Percentiles rank a stretch among this genome's conserved stretches.
phyloP scores from a whole-genome alignment of 441 rosid genomes.

The Metrosideros polymorpha region DNA sequence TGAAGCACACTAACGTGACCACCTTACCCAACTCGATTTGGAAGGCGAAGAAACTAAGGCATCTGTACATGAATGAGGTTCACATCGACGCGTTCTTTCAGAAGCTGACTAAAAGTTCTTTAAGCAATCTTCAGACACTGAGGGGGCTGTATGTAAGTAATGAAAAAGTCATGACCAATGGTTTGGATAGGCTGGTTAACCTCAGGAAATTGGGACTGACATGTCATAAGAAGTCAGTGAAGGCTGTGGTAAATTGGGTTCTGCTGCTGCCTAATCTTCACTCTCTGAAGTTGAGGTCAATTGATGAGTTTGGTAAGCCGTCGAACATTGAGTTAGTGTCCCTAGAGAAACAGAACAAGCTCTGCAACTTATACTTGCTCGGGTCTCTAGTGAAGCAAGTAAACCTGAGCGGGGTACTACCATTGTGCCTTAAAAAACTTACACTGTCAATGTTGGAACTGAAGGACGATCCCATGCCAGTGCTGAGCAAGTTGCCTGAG shows the following conservation, averaged over 20 bases:
- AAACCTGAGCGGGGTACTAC: not conserved
- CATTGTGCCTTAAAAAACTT: constrained; percentile 5
- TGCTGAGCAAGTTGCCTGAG: not conserved
- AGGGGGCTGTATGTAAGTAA: constrained; percentile 14
- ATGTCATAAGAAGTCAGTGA: not conserved
- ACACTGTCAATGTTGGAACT: constrained; percentile 16
- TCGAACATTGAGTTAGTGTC: not conserved
- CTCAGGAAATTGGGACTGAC: constrained; percentile 21
- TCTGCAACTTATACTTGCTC: constrained; percentile 16
- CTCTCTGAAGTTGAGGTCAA: constrained; percentile 18
- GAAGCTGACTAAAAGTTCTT: not conserved
- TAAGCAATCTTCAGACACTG: constrained; percentile 7
- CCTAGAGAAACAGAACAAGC: not conserved
- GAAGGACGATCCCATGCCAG: constrained; percentile 4
- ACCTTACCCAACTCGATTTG: constrained; percentile 21
- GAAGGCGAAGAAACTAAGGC: constrained; percentile 16
- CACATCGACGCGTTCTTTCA: not conserved
- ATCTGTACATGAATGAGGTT: constrained; percentile 16
- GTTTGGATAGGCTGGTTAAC: not conserved
- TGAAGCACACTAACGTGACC: constrained; percentile 24
- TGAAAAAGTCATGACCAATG: not conserved
- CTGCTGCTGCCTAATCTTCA: not conserved
- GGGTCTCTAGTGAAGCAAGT: not conserved
- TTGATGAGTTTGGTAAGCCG: constrained; percentile 3
- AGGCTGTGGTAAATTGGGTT: constrained; percentile 3